phyloP scores from a whole-genome alignment of 768 basidiomycete genomes.

The Mycena vitilis region DNA sequence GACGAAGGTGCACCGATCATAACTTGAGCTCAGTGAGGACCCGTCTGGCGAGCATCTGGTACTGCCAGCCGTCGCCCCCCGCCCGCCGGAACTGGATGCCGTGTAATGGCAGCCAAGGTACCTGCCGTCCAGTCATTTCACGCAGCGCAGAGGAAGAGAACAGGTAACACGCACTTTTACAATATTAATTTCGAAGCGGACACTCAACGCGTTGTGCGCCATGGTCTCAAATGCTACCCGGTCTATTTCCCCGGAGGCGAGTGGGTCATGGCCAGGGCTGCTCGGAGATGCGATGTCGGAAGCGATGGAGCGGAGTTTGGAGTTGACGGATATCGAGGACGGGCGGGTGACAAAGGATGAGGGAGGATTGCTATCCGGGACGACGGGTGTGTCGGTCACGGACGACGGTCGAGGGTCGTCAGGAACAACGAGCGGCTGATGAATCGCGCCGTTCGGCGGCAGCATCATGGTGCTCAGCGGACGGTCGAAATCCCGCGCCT shows the following conservation, averaged over 20 bases:
- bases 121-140: constrained; percentile 56
- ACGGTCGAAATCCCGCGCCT: background rate
- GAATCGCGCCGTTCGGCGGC: constrained; percentile 2
- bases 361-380: background rate
- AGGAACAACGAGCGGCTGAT: constrained; percentile 9
- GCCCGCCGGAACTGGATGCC: constrained; percentile 95
- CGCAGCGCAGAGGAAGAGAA: background rate
- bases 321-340: constrained; percentile 15
- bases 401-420: background rate
- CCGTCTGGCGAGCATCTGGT: constrained; percentile 92
- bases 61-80: constrained; percentile 95
- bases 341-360: constrained; percentile 7
- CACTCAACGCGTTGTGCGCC: constrained; percentile 83
- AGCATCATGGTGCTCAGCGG: background rate
- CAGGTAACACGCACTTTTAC: constrained; percentile 79
- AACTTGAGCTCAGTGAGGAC: constrained; percentile 90
- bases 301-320: constrained; percentile 79
- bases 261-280: constrained; percentile 50
- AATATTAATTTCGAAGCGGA: constrained; percentile 96
- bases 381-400: too few relatives aligned
- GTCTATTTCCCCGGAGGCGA: constrained; percentile 76
- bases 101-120: constrained; percentile 92
- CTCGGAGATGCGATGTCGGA: constrained; percentile 65
- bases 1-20: constrained; percentile 49
- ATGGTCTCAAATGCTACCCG: constrained; percentile 78